Evolutionary conservation across 108 stramenopile genomes (phyloP).

Genomic region (Chaetoceros muelleri): DNA sequence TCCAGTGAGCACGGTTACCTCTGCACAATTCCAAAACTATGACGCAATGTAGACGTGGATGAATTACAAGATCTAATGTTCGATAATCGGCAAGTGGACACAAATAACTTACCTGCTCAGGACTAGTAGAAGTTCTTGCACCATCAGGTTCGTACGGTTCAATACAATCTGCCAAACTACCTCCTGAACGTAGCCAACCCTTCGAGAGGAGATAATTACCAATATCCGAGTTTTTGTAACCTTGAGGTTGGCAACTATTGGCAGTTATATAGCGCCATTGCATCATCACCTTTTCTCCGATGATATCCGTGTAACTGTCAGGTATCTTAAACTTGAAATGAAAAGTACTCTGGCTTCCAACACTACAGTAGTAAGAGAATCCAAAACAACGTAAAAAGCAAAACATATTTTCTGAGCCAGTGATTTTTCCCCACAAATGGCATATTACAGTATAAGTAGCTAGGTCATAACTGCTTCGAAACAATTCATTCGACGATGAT

Average conservation of each 20-base stretch:
- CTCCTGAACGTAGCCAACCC: slow-evolving; percentile 3
- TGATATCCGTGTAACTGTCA: slow-evolving; percentile 8
- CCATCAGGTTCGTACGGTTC: slow-evolving; percentile 20
- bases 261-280: slow-evolving; percentile 36
- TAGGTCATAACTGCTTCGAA: too few relatives aligned
- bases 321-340: neutral
- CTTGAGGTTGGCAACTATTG: slow-evolving; percentile 17
- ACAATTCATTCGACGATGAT: too few relatives aligned
- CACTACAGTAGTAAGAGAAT: too few relatives aligned
- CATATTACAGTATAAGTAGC: too few relatives aligned
- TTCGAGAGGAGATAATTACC: slow-evolving; percentile 1
- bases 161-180: slow-evolving; percentile 12
- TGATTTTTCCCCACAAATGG: too few relatives aligned
- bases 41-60: neutral
- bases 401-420: too few relatives aligned
- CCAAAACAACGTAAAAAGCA: too few relatives aligned
- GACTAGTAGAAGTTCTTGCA: slow-evolving; percentile 9
- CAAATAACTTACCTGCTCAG: slow-evolving; percentile 10
- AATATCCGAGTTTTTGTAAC: slow-evolving; percentile 7
- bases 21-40: slow-evolving; percentile 18
- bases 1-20: slow-evolving; percentile 4
- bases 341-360: too few relatives aligned
- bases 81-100: too few relatives aligned
- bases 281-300: slow-evolving; percentile 23
- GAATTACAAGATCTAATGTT: neutral